These are phyloP conservation scores for Pythium sp. DNA, from an alignment of 352 stramenopile species.

Conservation along the genomic window DNA sequence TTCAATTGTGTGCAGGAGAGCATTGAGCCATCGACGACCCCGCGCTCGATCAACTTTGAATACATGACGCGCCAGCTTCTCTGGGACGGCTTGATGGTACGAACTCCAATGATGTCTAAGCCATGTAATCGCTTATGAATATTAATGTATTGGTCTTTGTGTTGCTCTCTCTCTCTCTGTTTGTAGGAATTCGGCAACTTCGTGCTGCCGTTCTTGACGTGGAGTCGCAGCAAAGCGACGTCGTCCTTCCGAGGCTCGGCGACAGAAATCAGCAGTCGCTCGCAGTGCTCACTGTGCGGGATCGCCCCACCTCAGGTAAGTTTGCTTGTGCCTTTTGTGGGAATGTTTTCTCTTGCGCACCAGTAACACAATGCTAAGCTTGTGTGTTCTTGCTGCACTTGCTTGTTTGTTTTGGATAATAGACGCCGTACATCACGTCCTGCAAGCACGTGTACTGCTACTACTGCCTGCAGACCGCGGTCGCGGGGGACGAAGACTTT, in stretches of 20 bases:
- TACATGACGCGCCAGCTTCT: conserved; percentile 85
- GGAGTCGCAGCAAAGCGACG: conserved; percentile 36
- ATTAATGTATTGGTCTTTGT: neutral
- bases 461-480: conserved; percentile 79
- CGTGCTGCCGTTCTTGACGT: conserved; percentile 68
- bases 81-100: conserved; percentile 82
- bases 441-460: conserved; percentile 88
- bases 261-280: conserved; percentile 8
- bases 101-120: neutral
- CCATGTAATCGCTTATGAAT: neutral
- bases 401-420: neutral
- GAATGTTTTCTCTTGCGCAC: neutral
- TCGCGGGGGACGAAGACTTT: conserved; percentile 69
- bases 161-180: neutral
- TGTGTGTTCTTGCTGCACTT: neutral
- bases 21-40: conserved; percentile 44
- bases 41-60: conserved; percentile 81
- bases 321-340: neutral
- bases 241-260: conserved; percentile 14
- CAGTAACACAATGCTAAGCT: neutral
- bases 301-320: conserved; percentile 50
- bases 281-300: conserved; percentile 63
- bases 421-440: conserved; percentile 87
- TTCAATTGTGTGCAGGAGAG: conserved; percentile 35
- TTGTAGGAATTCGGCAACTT: conserved; percentile 80